Percentiles rank a stretch among this genome's conserved stretches.
Evolutionary conservation across 1,284 basidiomycete genomes (phyloP).

Genomic region (Malassezia sympodialis): DNA sequence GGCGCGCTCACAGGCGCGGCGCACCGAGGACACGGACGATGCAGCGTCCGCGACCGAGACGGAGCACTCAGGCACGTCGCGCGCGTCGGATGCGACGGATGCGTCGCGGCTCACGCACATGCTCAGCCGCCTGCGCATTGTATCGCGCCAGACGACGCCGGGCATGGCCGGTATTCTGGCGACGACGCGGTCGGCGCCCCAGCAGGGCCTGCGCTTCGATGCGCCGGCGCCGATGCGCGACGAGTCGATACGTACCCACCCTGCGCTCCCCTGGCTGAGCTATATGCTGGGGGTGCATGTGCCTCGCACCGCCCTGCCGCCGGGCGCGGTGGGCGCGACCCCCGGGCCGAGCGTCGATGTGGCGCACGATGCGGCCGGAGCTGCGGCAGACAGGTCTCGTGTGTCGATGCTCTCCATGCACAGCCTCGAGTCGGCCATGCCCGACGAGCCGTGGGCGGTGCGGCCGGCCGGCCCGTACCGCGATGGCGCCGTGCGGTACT

Average conservation of each 20-base stretch:
- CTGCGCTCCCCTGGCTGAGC: constrained; percentile 7
- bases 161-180: constrained; percentile 9
- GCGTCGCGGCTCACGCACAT: constrained; percentile 4
- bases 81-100: constrained; percentile 10
- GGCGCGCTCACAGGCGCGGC: background rate
- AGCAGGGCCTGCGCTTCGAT: constrained; percentile 10
- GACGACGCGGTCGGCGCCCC: background rate
- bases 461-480: constrained; percentile 28
- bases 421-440: constrained; percentile 11
- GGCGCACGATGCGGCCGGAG: constrained; percentile 8
- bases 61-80: constrained; percentile 6
- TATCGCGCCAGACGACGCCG: background rate
- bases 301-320: background rate
- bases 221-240: background rate
- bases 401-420: constrained; percentile 8
- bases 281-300: background rate
- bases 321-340: constrained; percentile 11
- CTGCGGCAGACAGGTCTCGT: background rate
- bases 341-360: background rate
- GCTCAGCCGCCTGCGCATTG: constrained; percentile 5
- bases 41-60: constrained; percentile 5
- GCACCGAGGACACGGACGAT: constrained; percentile 6
- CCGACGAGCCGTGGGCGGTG: constrained; percentile 20
- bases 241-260: background rate
- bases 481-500: constrained; percentile 28